phyloP scores from a whole-genome alignment of 2,329 filamentous ascomycete genomes.

The Coniosporium tulheliwenetii region DNA sequence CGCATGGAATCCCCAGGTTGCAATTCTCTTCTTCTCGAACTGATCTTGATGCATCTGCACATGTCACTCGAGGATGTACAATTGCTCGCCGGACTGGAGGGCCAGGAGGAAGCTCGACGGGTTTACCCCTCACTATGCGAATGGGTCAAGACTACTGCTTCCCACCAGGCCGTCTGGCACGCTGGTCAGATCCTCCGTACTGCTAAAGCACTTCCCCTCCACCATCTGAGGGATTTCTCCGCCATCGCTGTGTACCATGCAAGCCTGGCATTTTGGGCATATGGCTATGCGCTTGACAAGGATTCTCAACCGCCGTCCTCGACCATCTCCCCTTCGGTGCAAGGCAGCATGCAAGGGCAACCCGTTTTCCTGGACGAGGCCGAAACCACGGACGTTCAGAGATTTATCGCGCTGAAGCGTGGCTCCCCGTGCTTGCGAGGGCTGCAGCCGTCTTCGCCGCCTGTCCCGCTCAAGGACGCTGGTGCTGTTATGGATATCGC shows the following conservation, averaged over 20 bases:
- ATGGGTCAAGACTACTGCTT: slow-evolving; percentile 40
- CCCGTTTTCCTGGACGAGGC: slow-evolving; percentile 40
- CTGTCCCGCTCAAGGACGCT: slow-evolving; percentile 35
- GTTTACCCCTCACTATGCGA: slow-evolving; percentile 42
- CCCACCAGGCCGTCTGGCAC: slow-evolving; percentile 48
- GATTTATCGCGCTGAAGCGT: slow-evolving; percentile 42
- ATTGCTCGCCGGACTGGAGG: slow-evolving; percentile 51
- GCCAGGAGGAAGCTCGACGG: slow-evolving; percentile 46
- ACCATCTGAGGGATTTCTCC: slow-evolving; percentile 47
- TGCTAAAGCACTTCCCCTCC: slow-evolving; percentile 37
- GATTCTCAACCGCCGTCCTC: slow-evolving; percentile 19
- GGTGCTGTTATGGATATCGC: slow-evolving; percentile 42
- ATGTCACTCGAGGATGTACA: slow-evolving; percentile 50
- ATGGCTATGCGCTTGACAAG: slow-evolving; percentile 36
- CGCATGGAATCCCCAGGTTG: slow-evolving; percentile 29
- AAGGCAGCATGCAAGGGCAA: slow-evolving; percentile 7
- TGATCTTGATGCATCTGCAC: slow-evolving; percentile 48
- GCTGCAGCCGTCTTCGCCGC: slow-evolving; percentile 10
- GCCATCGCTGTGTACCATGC: slow-evolving; percentile 56
- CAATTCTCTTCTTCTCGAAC: slow-evolving; percentile 26
- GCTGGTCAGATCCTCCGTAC: slow-evolving; percentile 51
- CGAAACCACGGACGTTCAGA: slow-evolving; percentile 35
- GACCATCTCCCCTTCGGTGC: slow-evolving; percentile 11
- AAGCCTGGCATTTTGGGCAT: slow-evolving; percentile 52
- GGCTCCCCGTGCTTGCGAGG: slow-evolving; percentile 36